A percentile compares a stretch with the other conserved stretches of the same genome.
These are phyloP conservation scores for Trametes polyzona DNA, from an alignment of 1,284 basidiomycete species.

Conservation along the genomic window DNA sequence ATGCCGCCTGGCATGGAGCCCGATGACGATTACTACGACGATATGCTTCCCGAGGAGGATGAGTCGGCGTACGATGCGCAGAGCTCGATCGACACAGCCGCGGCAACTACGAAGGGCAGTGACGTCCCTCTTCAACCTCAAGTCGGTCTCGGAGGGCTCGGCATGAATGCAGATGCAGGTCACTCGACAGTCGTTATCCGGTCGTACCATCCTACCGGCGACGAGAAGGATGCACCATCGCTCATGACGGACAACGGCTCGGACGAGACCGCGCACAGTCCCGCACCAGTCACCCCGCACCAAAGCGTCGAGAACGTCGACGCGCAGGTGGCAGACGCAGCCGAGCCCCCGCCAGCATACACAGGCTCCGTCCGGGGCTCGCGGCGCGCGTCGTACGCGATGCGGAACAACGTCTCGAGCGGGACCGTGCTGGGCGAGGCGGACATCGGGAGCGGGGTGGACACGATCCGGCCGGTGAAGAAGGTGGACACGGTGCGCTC, in stretches of 20 bases:
- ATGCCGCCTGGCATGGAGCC: slow-evolving; percentile 60
- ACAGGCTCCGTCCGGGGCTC: slow-evolving; percentile 46
- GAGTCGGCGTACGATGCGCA: slow-evolving; percentile 36
- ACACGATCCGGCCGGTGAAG: slow-evolving; percentile 92
- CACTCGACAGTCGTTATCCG: slow-evolving; percentile 77
- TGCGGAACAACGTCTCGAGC: slow-evolving; percentile 63
- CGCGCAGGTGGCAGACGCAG: slow-evolving; percentile 29
- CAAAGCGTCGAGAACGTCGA: slow-evolving; percentile 27
- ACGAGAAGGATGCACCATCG: slow-evolving; percentile 47
- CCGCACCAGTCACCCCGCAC: slow-evolving; percentile 36
- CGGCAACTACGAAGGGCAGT: slow-evolving; percentile 70
- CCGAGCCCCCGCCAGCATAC: slow-evolving; percentile 42
- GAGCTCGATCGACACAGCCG: slow-evolving; percentile 59
- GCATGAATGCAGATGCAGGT: slow-evolving; percentile 56
- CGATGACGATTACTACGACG: slow-evolving; percentile 50
- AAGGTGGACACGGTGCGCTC: slow-evolving; percentile 84
- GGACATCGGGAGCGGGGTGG: slow-evolving; percentile 83
- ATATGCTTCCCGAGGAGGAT: slow-evolving; percentile 41
- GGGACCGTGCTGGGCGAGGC: slow-evolving; percentile 82
- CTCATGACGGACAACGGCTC: slow-evolving; percentile 43
- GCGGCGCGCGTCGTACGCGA: slow-evolving; percentile 71
- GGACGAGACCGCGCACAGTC: slow-evolving; percentile 40
- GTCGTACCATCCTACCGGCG: slow-evolving; percentile 35
- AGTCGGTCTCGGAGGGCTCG: slow-evolving; percentile 41
- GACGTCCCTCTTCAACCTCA: slow-evolving; percentile 42